Evolutionary conservation across 2,329 filamentous ascomycete species (phyloP).

Genomic region (Pseudogymnoascus sp.): DNA sequence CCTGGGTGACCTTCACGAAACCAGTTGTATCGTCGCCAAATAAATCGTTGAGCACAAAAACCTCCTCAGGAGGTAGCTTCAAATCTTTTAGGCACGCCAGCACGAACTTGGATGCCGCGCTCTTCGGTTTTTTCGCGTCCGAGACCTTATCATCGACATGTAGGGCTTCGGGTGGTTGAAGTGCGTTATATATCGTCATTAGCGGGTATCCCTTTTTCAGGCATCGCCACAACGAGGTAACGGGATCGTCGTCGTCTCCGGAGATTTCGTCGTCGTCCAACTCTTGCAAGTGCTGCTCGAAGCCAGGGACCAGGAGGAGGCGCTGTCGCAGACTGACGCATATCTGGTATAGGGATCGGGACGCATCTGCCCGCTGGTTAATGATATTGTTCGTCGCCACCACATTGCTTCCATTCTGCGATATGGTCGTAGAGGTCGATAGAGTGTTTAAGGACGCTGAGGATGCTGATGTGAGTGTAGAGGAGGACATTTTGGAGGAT

Average conservation of each 20-base stretch:
- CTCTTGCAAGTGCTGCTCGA: slow-evolving; percentile 65
- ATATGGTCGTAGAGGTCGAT: slow-evolving; percentile 25
- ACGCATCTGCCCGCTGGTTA: slow-evolving; percentile 90
- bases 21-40: slow-evolving; percentile 93
- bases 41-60: slow-evolving; percentile 86
- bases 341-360: slow-evolving; percentile 88
- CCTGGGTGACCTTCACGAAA: slow-evolving; percentile 92
- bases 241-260: slow-evolving; percentile 62
- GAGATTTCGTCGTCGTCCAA: slow-evolving; percentile 62
- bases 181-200: slow-evolving; percentile 79
- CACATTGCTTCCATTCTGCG: slow-evolving; percentile 51
- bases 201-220: slow-evolving; percentile 78
- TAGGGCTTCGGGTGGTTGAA: slow-evolving; percentile 63
- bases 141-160: slow-evolving; percentile 56
- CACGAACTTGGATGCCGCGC: slow-evolving; percentile 86
- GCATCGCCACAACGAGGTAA: slow-evolving; percentile 84
- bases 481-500: slow-evolving; percentile 54
- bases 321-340: slow-evolving; percentile 79
- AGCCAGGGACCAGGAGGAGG: slow-evolving; percentile 74
- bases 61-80: slow-evolving; percentile 69
- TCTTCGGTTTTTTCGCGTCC: slow-evolving; percentile 74
- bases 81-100: slow-evolving; percentile 81
- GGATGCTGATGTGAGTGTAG: slow-evolving; percentile 22
- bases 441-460: slow-evolving; percentile 28
- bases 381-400: slow-evolving; percentile 88